Evolutionary conservation across 495 filamentous ascomycete species (phyloP).

Genomic region (Rhypophila decipiens): DNA sequence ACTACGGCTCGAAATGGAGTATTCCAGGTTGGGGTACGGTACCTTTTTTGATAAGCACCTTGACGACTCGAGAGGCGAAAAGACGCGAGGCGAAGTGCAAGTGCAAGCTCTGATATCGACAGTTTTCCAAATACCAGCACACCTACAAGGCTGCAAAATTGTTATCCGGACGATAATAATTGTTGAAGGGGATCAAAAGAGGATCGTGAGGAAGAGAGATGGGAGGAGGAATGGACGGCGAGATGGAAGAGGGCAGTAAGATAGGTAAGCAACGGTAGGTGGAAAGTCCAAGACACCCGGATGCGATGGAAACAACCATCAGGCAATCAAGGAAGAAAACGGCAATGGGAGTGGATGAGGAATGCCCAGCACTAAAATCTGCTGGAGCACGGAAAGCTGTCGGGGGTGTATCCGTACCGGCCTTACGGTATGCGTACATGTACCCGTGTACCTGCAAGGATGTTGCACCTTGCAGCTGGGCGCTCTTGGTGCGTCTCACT

Average conservation of each 20-base stretch:
- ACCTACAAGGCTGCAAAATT: too few species aligned
- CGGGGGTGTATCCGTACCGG: slow-evolving; percentile 4
- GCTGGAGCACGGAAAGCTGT: slow-evolving; percentile 1
- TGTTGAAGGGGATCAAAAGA: too few species aligned
- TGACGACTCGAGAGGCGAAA: too few species aligned
- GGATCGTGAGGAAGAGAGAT: neutral
- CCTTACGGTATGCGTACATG: neutral
- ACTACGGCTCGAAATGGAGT: too few species aligned
- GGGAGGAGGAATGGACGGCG: neutral
- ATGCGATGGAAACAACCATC: slow-evolving; percentile 4
- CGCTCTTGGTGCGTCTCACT: neutral
- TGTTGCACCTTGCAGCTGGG: neutral
- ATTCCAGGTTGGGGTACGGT: too few species aligned
- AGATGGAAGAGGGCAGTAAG: neutral
- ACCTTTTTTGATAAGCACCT: too few species aligned
- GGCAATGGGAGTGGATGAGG: slow-evolving; percentile 4
- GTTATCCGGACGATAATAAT: too few species aligned
- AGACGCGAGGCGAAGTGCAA: too few species aligned
- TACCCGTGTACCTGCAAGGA: slow-evolving; percentile 4
- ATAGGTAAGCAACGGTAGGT: neutral
- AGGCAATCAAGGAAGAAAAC: neutral
- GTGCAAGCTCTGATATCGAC: too few species aligned
- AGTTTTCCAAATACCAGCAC: too few species aligned
- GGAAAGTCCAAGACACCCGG: neutral
- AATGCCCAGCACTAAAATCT: neutral